Base-by-base conservation (phyloP, 768 basidiomycete species). In the Rhizopogon rudus region DNA sequence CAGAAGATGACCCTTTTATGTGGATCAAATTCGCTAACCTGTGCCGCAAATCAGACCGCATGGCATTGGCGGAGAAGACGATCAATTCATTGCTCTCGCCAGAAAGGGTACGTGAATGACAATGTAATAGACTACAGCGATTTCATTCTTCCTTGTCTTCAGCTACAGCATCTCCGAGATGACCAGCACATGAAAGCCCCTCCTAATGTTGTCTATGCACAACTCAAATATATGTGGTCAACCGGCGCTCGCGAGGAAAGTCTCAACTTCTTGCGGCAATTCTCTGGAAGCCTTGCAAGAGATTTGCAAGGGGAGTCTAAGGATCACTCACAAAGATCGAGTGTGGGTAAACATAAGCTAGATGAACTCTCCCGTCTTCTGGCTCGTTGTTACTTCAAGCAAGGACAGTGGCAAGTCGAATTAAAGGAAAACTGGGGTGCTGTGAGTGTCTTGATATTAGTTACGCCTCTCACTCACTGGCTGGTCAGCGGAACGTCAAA, bases 1-100 rank as follows among this genome's bases (percentile, higher is more conserved):
- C 97, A 0, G 91, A 91, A 60, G 93, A 97, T 59, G 94, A 98
- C 66, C 92, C 91, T 43, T 82, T 90, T 44, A 98, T 97, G 86
- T 98, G 95, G 94, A 97, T 99, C 72, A 94, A 97, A 72, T 98
- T 99, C 65, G 93, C 96, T 2, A 98, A 99, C 64, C 76, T 98
- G 1, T 98, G 97, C 67, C 91, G 97, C 51, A 96, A 96, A 72
- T 90, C 84, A 16, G 93, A 96, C 49, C 85, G 97, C 5, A 91
- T 98, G 82, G 81, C 82, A n/a, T 75, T 99, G 49, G 95, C 96
- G 0, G 94, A 98, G 62, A 98, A 98, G 74, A 97, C 96, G 0
- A 88, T 99, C 64, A 91, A 94, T 60, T 96, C 93, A 0, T 72
- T 99, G 1, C 75, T 97, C 31, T 85, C 88, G 9, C 87, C 88